Percentiles rank a stretch among this genome's conserved stretches.
Conservation (phyloP, 2,329 filamentous ascomycete species). For the Paramyrothecium sp. region DNA sequence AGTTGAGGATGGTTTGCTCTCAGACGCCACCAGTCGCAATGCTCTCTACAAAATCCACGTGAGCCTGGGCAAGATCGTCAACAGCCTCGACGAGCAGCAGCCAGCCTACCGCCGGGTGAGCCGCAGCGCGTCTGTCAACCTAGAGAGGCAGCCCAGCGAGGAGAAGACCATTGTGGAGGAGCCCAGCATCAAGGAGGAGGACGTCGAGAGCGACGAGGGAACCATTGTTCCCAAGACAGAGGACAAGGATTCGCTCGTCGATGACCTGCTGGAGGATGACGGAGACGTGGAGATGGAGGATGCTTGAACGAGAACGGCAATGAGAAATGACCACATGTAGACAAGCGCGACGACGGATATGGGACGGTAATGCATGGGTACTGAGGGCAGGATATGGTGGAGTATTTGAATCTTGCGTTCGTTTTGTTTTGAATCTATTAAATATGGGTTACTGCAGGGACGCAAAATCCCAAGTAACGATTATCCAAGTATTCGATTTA, state of each 20-base stretch:
- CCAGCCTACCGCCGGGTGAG: slow-evolving; percentile 37
- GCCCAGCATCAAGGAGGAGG: slow-evolving; percentile 47
- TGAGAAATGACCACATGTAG: slow-evolving; percentile 6
- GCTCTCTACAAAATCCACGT: slow-evolving; percentile 68
- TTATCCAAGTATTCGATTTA: too few species aligned
- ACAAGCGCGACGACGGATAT: slow-evolving; percentile 14
- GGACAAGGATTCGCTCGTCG: slow-evolving; percentile 34
- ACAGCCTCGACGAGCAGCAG: slow-evolving; percentile 49
- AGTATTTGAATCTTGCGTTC: slow-evolving; percentile 13
- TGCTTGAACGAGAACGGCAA: slow-evolving; percentile 13
- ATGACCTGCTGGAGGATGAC: slow-evolving; percentile 39
- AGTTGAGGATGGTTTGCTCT: slow-evolving; percentile 60
- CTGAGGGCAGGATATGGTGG: neutral
- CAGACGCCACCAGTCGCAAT: slow-evolving; percentile 61
- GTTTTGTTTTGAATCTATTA: neutral
- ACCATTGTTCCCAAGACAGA: slow-evolving; percentile 28
- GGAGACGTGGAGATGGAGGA: slow-evolving; percentile 33
- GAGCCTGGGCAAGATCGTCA: slow-evolving; percentile 65
- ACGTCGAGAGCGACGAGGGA: slow-evolving; percentile 35
- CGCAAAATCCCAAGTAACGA: too few species aligned
- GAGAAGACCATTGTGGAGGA: slow-evolving; percentile 40
- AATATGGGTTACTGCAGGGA: neutral
- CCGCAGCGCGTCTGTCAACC: slow-evolving; percentile 39
- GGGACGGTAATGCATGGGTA: slow-evolving; percentile 6
- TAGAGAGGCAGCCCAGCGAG: slow-evolving; percentile 27